These are phyloP conservation scores for Arthrobotrys iridis DNA, from an alignment of 2,329 filamentous ascomycete species.

Conservation along the genomic window DNA sequence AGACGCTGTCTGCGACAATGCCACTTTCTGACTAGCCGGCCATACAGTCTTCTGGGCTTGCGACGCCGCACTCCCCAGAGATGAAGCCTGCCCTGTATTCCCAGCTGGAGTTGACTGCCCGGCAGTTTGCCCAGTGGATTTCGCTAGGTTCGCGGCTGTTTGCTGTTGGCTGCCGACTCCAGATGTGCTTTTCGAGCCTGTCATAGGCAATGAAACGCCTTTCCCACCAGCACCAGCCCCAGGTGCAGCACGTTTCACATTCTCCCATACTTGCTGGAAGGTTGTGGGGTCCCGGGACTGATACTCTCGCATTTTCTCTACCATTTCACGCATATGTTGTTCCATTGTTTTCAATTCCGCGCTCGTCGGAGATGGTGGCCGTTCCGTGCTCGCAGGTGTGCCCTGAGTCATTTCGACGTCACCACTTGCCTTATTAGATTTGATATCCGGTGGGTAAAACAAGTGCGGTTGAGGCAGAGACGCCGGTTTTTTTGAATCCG, in stretches of 20 bases:
- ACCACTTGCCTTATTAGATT: not conserved
- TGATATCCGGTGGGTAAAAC: conserved; percentile 19
- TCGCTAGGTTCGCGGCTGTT: not conserved
- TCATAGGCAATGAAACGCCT: conserved; percentile 10
- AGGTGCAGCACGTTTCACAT: conserved; percentile 64
- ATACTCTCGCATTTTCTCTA: conserved; percentile 68
- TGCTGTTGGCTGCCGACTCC: conserved; percentile 54
- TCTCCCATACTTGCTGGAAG: conserved; percentile 69
- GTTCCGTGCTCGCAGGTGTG: not conserved
- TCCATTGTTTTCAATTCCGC: conserved; percentile 55
- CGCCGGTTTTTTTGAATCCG: conserved; percentile 10
- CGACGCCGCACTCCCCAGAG: conserved; percentile 17
- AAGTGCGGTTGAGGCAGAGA: conserved; percentile 8
- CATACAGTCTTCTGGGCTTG: conserved; percentile 37
- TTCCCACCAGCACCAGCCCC: conserved; percentile 14
- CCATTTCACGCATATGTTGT: conserved; percentile 60
- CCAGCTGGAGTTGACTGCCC: not conserved
- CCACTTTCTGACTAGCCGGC: conserved; percentile 31
- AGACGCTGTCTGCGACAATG: conserved; percentile 16
- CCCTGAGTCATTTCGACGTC: not conserved
- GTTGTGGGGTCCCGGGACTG: conserved; percentile 68
- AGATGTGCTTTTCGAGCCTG: conserved; percentile 40
- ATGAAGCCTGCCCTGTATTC: not conserved
- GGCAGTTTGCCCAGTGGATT: not conserved
- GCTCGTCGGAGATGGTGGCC: not conserved